These are phyloP conservation scores for Chenopodium berlandieri DNA, from an alignment of 148 eudicot genomes.

Conservation along the genomic window DNA sequence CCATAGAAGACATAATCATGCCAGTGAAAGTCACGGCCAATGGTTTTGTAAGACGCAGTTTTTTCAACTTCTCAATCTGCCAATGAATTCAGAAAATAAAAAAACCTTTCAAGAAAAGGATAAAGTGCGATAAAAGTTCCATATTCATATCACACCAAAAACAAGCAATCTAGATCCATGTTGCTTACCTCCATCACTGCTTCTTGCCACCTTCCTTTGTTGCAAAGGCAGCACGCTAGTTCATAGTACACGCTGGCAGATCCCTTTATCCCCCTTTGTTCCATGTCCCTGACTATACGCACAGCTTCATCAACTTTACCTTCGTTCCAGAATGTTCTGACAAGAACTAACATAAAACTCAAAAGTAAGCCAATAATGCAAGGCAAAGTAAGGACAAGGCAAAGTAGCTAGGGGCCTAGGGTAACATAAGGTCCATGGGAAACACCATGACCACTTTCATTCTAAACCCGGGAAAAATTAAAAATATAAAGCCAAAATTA, in stretches of 20 bases:
- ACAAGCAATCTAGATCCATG: slow-evolving; percentile 11
- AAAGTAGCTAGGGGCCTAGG: no score
- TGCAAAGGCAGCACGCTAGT: slow-evolving; percentile 93
- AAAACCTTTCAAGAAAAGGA: background rate
- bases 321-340: slow-evolving; percentile 79
- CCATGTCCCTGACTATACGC: slow-evolving; percentile 82
- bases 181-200: slow-evolving; percentile 66
- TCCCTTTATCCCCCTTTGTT: slow-evolving; percentile 77
- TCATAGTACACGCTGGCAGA: slow-evolving; percentile 82
- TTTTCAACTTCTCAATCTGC: slow-evolving; percentile 77
- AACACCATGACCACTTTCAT: no score
- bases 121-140: slow-evolving; percentile 10
- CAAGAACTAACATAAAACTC: slow-evolving; percentile 56
- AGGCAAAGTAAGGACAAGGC: background rate
- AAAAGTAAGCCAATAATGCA: slow-evolving; percentile 9
- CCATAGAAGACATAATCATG: slow-evolving; percentile 74
- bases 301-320: slow-evolving; percentile 74
- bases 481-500: no score
- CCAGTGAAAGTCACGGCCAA: slow-evolving; percentile 82
- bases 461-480: no score
- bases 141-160: background rate
- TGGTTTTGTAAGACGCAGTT: slow-evolving; percentile 54
- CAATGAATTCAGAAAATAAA: background rate
- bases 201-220: slow-evolving; percentile 83
- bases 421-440: no score